phyloP scores from a whole-genome alignment of 2,329 filamentous ascomycete species.

The Cercospora brassicicola region DNA sequence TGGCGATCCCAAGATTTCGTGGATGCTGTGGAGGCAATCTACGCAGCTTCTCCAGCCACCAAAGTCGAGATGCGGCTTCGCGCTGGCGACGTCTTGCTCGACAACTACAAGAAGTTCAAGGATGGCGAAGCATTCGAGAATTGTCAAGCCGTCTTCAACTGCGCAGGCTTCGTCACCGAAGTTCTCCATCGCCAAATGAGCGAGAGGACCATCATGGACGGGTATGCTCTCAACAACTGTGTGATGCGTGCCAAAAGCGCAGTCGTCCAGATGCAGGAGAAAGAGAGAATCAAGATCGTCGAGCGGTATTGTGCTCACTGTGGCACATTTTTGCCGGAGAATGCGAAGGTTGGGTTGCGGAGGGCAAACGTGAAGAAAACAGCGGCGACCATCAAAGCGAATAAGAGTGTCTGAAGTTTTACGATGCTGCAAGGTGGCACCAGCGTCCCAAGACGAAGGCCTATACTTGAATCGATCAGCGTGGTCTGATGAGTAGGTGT shows the following conservation, averaged over 20 bases:
- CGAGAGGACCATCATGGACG: background rate
- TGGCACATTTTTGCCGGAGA: no score
- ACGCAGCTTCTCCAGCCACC: background rate
- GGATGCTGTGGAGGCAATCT: slow-evolving; percentile 10
- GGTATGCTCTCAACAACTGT: background rate
- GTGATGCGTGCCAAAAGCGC: background rate
- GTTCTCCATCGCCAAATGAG: background rate
- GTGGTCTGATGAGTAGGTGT: no score
- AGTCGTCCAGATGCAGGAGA: background rate
- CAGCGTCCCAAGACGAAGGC: no score
- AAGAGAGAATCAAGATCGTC: background rate
- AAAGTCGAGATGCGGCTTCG: background rate
- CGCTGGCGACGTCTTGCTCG: no score
- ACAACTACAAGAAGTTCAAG: background rate
- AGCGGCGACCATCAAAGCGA: no score
- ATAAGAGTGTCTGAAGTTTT: no score
- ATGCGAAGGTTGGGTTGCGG: no score
- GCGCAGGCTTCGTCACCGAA: background rate
- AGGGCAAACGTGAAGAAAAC: no score
- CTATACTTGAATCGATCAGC: no score
- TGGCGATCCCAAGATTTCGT: slow-evolving; percentile 1
- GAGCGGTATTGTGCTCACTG: background rate
- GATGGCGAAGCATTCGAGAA: background rate
- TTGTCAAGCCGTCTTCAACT: background rate
- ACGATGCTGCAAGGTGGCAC: no score